Evolutionary conservation across 148 eudicot species (phyloP), one percentile per base, ranked within the genome.

Genomic region (Rhododendron ovatum): DNA sequence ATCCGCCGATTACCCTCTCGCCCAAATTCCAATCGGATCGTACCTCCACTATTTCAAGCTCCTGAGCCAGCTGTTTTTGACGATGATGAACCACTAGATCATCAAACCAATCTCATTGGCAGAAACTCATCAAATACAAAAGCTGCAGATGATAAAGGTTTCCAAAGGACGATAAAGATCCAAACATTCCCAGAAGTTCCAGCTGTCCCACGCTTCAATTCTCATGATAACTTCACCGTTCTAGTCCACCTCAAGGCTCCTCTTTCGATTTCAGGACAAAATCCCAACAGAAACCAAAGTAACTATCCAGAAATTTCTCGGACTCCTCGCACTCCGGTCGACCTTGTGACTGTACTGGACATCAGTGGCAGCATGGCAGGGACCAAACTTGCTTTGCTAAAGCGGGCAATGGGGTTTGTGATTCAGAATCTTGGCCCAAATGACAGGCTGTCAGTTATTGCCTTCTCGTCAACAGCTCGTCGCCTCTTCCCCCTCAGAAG

Each of bases 291-390:
- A 63, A 82, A 26, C 73, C 87, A 83, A 30, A 78, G 88, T 24
- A 88, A 80, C 24, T 78, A 86, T 85, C 86, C 90, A 33, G 84
- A 82, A 51, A 81, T 84, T 59, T 84, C 93, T 59, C 89, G 75
- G 45, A 84, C 89, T 81, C 86, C 93, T 41, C 96, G 98, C 26
- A 92, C 96, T 4, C 92, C 96, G 1, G 90, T 96, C 48, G 98
- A 96, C 85, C 98, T 96, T 77, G 98, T 96, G 22, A 93, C 98
- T 9, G 95, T 96, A 61, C 89, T 96, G 65, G 98, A 96, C 87
- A 91, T 93, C 24, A 96, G 98, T 84, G 96, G 96, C 26, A 96
- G 98, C 92, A 96, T 96, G 98, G 93, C 95, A 0, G 98, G 98
- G 86, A 93, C 98, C 51, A 96, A 96, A 88, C 96, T 96, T 9